phyloP scores from a whole-genome alignment of 352 stramenopile genomes.

The Nannochloropsis limnetica region DNA sequence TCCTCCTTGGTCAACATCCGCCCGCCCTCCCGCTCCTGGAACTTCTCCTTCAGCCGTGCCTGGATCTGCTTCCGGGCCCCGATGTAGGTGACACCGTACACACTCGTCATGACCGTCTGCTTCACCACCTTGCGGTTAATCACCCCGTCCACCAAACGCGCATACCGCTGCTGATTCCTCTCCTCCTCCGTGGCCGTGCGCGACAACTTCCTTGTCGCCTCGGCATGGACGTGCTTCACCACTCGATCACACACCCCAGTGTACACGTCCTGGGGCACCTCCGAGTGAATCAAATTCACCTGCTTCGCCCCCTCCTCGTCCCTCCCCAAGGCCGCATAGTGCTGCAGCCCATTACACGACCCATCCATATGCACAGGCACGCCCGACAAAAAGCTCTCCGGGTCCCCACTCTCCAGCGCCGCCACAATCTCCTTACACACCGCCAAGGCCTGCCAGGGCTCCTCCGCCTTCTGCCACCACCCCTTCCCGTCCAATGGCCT shows the following conservation, averaged over 20 bases:
- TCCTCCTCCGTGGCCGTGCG: constrained; percentile 37
- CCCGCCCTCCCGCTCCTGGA: constrained; percentile 59
- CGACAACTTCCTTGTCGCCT: constrained; percentile 27
- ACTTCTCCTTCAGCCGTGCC: constrained; percentile 82
- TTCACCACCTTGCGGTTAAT: constrained; percentile 79
- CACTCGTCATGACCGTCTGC: constrained; percentile 99
- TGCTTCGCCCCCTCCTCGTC: constrained; percentile 79
- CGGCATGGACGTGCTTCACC: constrained; percentile 58
- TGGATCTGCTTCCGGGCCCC: constrained; percentile 96
- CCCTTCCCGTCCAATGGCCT: constrained; percentile 73
- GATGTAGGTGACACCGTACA: constrained; percentile 99
- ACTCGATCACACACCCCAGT: constrained; percentile 75
- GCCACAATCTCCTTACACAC: constrained; percentile 89
- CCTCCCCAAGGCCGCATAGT: constrained; percentile 94
- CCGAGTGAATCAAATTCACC: constrained; percentile 87
- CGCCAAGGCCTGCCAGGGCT: constrained; percentile 93
- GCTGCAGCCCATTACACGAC: constrained; percentile 98
- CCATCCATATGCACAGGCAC: constrained; percentile 95
- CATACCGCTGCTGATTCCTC: constrained; percentile 35
- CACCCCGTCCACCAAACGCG: constrained; percentile 43
- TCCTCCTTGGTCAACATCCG: constrained; percentile 65
- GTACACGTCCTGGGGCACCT: constrained; percentile 96
- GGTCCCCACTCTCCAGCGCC: constrained; percentile 69
- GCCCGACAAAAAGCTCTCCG: constrained; percentile 81
- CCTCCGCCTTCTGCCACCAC: constrained; percentile 94